phyloP scores from a whole-genome alignment of 768 basidiomycete species.

The Nevesoporus exiguus region DNA sequence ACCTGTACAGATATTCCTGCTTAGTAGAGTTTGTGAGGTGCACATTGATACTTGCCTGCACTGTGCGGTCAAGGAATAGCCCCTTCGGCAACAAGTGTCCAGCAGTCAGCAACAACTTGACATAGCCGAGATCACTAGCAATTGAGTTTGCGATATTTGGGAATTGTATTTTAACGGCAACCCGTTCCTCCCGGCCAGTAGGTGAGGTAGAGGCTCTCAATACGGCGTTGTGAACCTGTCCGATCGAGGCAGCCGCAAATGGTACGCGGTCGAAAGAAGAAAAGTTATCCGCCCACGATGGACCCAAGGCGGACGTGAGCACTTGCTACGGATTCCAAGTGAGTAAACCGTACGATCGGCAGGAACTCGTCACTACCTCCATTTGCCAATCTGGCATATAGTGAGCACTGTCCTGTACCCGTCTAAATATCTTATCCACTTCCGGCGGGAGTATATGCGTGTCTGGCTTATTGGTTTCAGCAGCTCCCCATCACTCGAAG shows the following conservation, averaged over 20 bases:
- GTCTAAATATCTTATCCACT: slow-evolving; percentile 81
- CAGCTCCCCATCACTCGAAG: neutral
- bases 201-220: slow-evolving; percentile 52
- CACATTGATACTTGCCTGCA: slow-evolving; percentile 46
- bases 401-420: slow-evolving; percentile 93
- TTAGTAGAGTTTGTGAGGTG: neutral
- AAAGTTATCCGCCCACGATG: slow-evolving; percentile 72
- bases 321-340: slow-evolving; percentile 49
- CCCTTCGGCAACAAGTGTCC: slow-evolving; percentile 83
- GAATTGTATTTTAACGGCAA: slow-evolving; percentile 92
- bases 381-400: slow-evolving; percentile 99
- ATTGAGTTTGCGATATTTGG: slow-evolving; percentile 89
- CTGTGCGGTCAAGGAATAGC: slow-evolving; percentile 84
- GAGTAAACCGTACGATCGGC: neutral
- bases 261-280: slow-evolving; percentile 77
- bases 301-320: slow-evolving; percentile 67
- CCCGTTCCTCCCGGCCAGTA: slow-evolving; percentile 51
- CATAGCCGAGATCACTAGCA: slow-evolving; percentile 80
- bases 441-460: slow-evolving; percentile 85
- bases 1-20: slow-evolving; percentile 43
- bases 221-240: slow-evolving; percentile 84
- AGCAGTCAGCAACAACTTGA: slow-evolving; percentile 77
- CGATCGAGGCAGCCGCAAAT: slow-evolving; percentile 95
- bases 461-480: slow-evolving; percentile 45
- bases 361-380: slow-evolving; percentile 53